A percentile compares a stretch with the other conserved stretches of the same genome.
phyloP scores from a whole-genome alignment of 495 filamentous ascomycete genomes.

The Xylaria longipes region DNA sequence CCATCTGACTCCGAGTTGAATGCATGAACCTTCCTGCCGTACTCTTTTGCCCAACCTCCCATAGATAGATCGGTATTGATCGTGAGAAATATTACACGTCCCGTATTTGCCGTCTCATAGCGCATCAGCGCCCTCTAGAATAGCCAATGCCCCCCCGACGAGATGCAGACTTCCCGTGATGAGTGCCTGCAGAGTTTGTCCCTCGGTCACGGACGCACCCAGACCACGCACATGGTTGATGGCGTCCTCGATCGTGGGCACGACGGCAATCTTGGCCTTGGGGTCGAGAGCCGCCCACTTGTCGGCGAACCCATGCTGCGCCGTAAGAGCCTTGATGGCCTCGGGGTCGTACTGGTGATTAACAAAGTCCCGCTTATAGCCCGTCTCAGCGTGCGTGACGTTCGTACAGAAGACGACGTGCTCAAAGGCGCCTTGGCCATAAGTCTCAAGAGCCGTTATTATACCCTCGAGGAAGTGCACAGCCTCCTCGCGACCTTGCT shows the following conservation, averaged over 20 bases:
- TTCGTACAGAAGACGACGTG: slow-evolving; percentile 92
- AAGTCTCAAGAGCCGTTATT: slow-evolving; percentile 55
- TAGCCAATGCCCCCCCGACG: slow-evolving; percentile 63
- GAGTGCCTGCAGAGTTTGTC: slow-evolving; percentile 51
- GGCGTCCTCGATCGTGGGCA: slow-evolving; percentile 85
- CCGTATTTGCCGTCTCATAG: slow-evolving; percentile 34
- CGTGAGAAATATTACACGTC: background rate
- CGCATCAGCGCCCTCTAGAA: slow-evolving; percentile 52
- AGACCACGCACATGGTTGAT: slow-evolving; percentile 69
- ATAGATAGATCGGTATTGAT: no score
- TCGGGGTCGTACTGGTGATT: slow-evolving; percentile 72
- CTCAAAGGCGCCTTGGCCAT: slow-evolving; percentile 66
- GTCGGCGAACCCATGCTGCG: slow-evolving; percentile 76
- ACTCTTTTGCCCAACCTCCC: background rate
- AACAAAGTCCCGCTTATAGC: slow-evolving; percentile 78
- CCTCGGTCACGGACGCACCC: slow-evolving; percentile 31
- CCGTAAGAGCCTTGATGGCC: slow-evolving; percentile 70
- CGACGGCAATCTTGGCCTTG: slow-evolving; percentile 64
- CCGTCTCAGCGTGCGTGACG: slow-evolving; percentile 72
- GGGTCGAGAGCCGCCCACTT: slow-evolving; percentile 75
- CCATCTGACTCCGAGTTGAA: slow-evolving; percentile 17
- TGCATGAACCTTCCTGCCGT: slow-evolving; percentile 2
- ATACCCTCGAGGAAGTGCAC: slow-evolving; percentile 72
- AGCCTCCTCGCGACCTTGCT: slow-evolving; percentile 86
- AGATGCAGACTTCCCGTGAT: slow-evolving; percentile 70